Evolutionary conservation across 495 filamentous ascomycete genomes (phyloP), one percentile per base, ranked within the genome.

Genomic region (Podospora didyma): DNA sequence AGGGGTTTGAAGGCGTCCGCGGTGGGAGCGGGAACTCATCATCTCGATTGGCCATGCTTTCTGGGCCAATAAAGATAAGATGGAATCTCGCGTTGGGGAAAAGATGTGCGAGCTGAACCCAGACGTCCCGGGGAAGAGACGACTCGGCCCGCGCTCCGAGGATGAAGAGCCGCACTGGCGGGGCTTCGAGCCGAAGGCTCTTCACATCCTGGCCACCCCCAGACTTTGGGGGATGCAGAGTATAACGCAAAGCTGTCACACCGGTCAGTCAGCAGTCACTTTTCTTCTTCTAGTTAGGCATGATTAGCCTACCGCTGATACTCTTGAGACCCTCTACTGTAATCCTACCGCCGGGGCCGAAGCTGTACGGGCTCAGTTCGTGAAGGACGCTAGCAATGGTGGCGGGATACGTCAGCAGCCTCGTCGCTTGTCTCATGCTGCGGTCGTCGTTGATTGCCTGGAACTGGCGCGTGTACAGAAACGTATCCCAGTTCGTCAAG

Each of bases 401-500:
- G 34, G 90, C 69, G 7, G 94, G 94, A 71, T 97, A 99, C 22
- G 94, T 99, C 57, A 99, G 78, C 65, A 97, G 80, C 56, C 87
- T 82, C 6, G 94, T 99, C 19, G 88, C 91, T 72, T 99, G 94
- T 54, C 94, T 79, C 81, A 97, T 83, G 59, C 82, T 86, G 34
- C 92, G 79, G 57, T 93, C 90, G 44, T 89, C 82, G 61, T 99
- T 89, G 64, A 99, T 88, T 7, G 94, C 94, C 37, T 83, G 79
- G 65, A 91, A 97, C 55, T 92, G 84, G 45, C 95, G 80, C 2
- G 91, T 89, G 66, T 96, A 99, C 47, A 97, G 73, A 57, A 90
- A 89, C 0, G 94, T 97, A 66, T 99, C 94, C 94, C 94, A 99
- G 70, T 94, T 97, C 31, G 89, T 96, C 88, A 97, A 92, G 75